Evolutionary conservation across 305 asterid species (phyloP), one percentile per base, ranked within the genome.

Genomic region (Fraxinus ornus): DNA sequence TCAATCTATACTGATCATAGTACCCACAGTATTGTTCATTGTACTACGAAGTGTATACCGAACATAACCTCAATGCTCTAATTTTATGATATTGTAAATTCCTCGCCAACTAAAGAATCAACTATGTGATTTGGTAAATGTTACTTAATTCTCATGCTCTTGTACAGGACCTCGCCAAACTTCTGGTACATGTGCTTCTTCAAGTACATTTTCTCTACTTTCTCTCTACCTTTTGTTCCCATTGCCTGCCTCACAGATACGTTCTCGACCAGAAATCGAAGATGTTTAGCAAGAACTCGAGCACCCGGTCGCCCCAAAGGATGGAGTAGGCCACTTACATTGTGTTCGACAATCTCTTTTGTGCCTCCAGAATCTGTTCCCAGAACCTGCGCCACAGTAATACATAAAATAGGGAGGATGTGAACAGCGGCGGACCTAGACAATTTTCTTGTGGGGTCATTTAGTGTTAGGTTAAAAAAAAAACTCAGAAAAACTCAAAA

Each of bases 311-410:
- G 97, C 44, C 98, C 98, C 87, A 94, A 37, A 17, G 98, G 91
- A 84, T 96, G 99, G 64, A 96, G 95, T 9, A 96, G 93, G 47
- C 99, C 99, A 0, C 97, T 93, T 78, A 81, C 82, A 30, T 92
- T 96, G 84, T 96, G 95, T 75, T 94, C 97, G 13, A 94, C 97
- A 3, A 96, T 90, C 89, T 96, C 98, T 80, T 82, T 89, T 10
- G 99, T 94, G 82, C 98, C 99, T 70, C 99, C 99, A 19, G 97
- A 89, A 86, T 92, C 94, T 0, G 99, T 96, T 86, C 98, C 99
- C 60, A 96, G 90, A 60, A 96, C 94, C 99, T 96, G 86, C 85
- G 85, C 37, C 55, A 55, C 78, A 62, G 33, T 64, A 35, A 83
- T 79, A 24, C 22, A 70, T 41, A 41, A 68, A 68, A 68, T 3